phyloP scores from a whole-genome alignment of 2,329 filamentous ascomycete species.

The Colletotrichum nymphaeae region DNA sequence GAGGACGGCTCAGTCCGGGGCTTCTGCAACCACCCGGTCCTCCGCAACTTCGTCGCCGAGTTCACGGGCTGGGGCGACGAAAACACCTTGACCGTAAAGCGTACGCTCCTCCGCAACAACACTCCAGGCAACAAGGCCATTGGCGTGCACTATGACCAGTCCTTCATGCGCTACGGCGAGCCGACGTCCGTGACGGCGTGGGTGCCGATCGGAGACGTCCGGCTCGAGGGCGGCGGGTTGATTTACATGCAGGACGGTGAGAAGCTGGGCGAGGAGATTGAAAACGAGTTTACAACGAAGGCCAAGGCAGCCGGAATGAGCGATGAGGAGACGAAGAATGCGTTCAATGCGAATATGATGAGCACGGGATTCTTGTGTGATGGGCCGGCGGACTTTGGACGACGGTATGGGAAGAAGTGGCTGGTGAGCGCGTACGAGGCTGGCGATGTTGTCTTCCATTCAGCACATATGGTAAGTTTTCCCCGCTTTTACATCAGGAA shows the following conservation, averaged over 20 bases:
- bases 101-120: constrained; percentile 67
- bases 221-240: constrained; percentile 65
- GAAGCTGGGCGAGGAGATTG: constrained; percentile 50
- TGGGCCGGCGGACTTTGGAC: constrained; percentile 42
- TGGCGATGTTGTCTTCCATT: constrained; percentile 53
- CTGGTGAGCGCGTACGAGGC: constrained; percentile 51
- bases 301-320: constrained; percentile 59
- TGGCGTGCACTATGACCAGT: constrained; percentile 71
- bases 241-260: constrained; percentile 66
- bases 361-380: constrained; percentile 61
- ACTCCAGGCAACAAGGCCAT: constrained; percentile 67
- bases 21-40: constrained; percentile 63
- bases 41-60: constrained; percentile 60
- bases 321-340: constrained; percentile 61
- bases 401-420: constrained; percentile 45
- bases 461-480: constrained; percentile 44
- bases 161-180: constrained; percentile 66
- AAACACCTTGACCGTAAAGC: constrained; percentile 38
- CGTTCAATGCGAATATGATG: constrained; percentile 72
- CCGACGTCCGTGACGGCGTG: constrained; percentile 66
- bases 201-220: constrained; percentile 66
- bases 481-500: neutral
- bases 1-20: constrained; percentile 38
- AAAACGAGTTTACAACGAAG: constrained; percentile 52
- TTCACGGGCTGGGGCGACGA: constrained; percentile 65